Evolutionary conservation across 2,329 filamentous ascomycete species (phyloP), one percentile per base, ranked within the genome.

Genomic region (Penicillium palitans): DNA sequence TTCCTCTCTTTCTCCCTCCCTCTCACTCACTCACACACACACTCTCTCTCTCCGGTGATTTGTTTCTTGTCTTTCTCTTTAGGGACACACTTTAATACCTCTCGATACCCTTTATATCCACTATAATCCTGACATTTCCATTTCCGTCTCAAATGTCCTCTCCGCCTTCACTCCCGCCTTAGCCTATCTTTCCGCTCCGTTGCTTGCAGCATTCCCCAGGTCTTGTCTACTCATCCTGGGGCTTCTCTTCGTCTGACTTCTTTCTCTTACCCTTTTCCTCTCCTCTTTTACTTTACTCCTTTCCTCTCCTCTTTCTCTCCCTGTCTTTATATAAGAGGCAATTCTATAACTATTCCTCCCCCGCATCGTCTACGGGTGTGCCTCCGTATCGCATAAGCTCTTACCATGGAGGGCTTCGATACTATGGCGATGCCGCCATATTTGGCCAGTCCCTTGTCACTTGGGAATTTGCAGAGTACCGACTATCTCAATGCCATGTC

Each of bases 381-480:
- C 50, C 49, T 29, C 47, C 31, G 42, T 56, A 56, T 62, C 51
- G 42, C 33, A 46, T 49, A 25, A 55, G 44, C 66, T 60, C 59
- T 66, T 66, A 71, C 67, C 61, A 81, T 81, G 79, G 83, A 85
- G 69, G 80, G 82, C 72, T 86, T 83, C 74, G 83, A 86, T 71
- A 82, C 82, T 64, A 81, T 83, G 74, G 79, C 81, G 71, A 85
- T 87, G 84, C 82, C 65, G 48, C 65, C 83, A n/a, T 87, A 86
- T 68, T 74, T 86, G 74, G 79, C 81, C 56, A 82, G 80, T 65
- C 82, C 83, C 62, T 77, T 86, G 70, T 80, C 81, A 55, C 80
- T 86, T 61, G 78, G 81, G 49, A 80, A 81, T 70, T 76, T 83
- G 50, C 78, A 80, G 53, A 76, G 76, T 56, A 68, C 72, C 24